Base-by-base conservation (phyloP, 306 rosid species). In the Purshia tridentata region DNA sequence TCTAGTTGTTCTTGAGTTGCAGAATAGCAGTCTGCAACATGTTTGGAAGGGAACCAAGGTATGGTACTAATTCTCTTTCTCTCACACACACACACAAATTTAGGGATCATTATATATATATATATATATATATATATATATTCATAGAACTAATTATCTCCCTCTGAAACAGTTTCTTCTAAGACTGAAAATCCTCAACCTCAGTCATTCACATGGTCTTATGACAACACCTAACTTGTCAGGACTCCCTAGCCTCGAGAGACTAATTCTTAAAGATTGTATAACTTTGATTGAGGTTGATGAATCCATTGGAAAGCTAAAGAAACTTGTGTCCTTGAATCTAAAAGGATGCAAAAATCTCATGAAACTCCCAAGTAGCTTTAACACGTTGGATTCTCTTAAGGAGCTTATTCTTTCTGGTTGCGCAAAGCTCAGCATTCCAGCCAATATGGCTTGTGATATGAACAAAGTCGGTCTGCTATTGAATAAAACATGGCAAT, bases 1-100 rank as follows among this genome's bases (percentile, higher is more conserved):
- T 41, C 47, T 72, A 6, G 68, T 72, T 59, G 58, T 0, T 16
- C 63, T 72, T 29, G 76, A 72, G 16, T 22, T 72, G 47, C 20
- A 7, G 18, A 1, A 59, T 8, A 72, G 58, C 58, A 29, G 57
- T 3, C 22, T 72, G 45, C 45, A 8, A 60, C 65, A 60, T 35
- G 45, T 60, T 60, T 60, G 65, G 65, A 60, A 37, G 6, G 20
- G 20, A 37, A 60, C 46, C 44, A 15, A 5, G 20, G 65, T 60
- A 37, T 0, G 0, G 0, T 37, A 60, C 18, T 8, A 14, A 16
- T 60, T 29, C 44, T 52, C 7, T 48, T 16, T 52, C 9, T 6
- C 7, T 59, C 11, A 0, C 16, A 0, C 8, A 0, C 15, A 0
- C 4, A 29, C 41, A 37, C 52, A 48, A 4, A n/a, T n/a, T n/a